A percentile compares a stretch with the other conserved stretches of the same genome.
phyloP scores from a whole-genome alignment of 257 asterid genomes.

The Misopates orontium region DNA sequence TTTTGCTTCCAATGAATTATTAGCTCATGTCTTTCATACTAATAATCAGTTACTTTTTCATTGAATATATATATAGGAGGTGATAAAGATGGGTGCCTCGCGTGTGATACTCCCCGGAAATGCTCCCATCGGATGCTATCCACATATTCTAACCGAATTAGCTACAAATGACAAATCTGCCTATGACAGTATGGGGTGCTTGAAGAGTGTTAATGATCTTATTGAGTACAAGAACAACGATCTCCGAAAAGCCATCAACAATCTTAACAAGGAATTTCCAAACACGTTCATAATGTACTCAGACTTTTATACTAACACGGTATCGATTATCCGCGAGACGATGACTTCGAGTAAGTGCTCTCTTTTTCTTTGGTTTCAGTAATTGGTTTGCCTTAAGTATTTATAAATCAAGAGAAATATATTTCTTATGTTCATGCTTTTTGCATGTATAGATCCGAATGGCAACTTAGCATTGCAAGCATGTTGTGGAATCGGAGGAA shows the following conservation, averaged over 20 bases:
- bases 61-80: not conserved
- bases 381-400: no score
- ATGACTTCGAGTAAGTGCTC: no score
- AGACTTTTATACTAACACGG: no score
- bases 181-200: conserved; percentile 7
- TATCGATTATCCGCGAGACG: no score
- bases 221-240: not conserved
- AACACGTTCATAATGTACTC: no score
- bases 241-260: not conserved
- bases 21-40: not conserved
- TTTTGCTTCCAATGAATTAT: no score
- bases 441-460: no score
- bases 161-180: not conserved
- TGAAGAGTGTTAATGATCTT: not conserved
- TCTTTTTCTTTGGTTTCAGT: no score
- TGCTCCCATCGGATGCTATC: conserved; percentile 12
- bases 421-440: no score
- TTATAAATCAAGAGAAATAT: no score
- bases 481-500: no score
- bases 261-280: not conserved
- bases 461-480: no score
- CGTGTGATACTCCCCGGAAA: conserved; percentile 7
- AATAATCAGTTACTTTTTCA: not conserved
- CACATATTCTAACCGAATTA: not conserved
- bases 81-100: conserved; percentile 19